phyloP scores from a whole-genome alignment of 2,329 filamentous ascomycete genomes.

The Colletotrichum sp. region DNA sequence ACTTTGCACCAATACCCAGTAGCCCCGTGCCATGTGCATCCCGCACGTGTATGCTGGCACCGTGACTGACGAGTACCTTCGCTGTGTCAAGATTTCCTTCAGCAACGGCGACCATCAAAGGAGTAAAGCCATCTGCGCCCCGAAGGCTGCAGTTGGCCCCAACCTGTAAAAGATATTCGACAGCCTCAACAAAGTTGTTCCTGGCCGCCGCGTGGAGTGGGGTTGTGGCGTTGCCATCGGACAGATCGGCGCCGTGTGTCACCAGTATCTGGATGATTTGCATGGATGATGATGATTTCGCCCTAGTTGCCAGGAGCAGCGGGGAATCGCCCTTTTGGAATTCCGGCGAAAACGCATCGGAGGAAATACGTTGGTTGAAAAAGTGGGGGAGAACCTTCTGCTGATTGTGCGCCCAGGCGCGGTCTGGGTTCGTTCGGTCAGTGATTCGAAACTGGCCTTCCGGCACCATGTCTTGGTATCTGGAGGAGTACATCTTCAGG shows the following conservation, averaged over 20 bases:
- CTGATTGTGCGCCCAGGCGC: neutral
- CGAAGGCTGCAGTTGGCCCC: neutral
- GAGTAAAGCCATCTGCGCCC: neutral
- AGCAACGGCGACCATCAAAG: neutral
- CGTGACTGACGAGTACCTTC: conserved; percentile 30
- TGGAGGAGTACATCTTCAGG: neutral
- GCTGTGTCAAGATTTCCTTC: conserved; percentile 29
- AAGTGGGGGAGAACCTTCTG: neutral
- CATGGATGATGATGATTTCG: neutral
- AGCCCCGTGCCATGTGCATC: conserved; percentile 5
- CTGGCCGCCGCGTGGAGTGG: neutral
- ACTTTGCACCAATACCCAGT: neutral
- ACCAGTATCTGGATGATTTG: neutral
- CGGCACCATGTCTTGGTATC: neutral
- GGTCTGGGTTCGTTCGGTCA: neutral
- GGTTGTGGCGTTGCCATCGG: neutral
- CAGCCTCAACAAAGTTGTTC: neutral
- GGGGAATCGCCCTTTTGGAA: neutral
- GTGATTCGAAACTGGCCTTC: neutral
- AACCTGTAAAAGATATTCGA: neutral
- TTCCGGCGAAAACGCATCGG: neutral
- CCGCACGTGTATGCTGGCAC: conserved; percentile 24
- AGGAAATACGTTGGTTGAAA: neutral
- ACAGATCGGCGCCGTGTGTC: neutral
- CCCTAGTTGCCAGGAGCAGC: neutral